A percentile compares a stretch with the other conserved stretches of the same genome.
Evolutionary conservation across 345 rosid species (phyloP).

Genomic region (Salix udensis): DNA sequence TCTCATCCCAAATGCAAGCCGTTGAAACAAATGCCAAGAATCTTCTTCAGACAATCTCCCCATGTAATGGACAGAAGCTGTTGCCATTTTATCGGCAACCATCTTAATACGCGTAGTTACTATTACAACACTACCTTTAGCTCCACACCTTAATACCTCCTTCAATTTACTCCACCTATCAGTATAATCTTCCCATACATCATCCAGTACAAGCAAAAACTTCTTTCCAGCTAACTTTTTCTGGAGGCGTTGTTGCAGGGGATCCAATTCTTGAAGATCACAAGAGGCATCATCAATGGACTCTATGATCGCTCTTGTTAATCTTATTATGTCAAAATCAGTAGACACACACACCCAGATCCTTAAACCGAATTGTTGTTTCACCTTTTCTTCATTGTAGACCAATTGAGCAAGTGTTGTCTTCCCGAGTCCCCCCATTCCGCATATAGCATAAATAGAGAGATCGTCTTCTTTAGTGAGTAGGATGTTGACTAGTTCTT

Average conservation of each 20-base stretch:
- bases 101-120: neutral
- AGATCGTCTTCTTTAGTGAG: neutral
- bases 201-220: conserved; percentile 3
- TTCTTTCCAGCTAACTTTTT: neutral
- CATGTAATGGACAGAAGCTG: neutral
- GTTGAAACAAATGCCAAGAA: conserved; percentile 9
- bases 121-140: neutral
- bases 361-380: neutral
- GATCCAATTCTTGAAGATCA: too few relatives aligned
- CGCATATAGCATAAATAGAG: conserved; percentile 5
- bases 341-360: conserved; percentile 6
- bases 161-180: neutral
- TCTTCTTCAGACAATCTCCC: neutral
- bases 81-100: neutral
- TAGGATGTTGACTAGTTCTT: neutral
- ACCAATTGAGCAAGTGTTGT: neutral
- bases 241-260: neutral
- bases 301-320: neutral
- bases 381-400: neutral
- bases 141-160: neutral
- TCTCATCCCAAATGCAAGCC: neutral
- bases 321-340: neutral
- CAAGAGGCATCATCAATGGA: neutral
- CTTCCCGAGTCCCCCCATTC: neutral
- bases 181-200: neutral